Evolutionary conservation across 2,329 filamentous ascomycete species (phyloP), one percentile per base, ranked within the genome.

Genomic region (Aspergillus persii): DNA sequence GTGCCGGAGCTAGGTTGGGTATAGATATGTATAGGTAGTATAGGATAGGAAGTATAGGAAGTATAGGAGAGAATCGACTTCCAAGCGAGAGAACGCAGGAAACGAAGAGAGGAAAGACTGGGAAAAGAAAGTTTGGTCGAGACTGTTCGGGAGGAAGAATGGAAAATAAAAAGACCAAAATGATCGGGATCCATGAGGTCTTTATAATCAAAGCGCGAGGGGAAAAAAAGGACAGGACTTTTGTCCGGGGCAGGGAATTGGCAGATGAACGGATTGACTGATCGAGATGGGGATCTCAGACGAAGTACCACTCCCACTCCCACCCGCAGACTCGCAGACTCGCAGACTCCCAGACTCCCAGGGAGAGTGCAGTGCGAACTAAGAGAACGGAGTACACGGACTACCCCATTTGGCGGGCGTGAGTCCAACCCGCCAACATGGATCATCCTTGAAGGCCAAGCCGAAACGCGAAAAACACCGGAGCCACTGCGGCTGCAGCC

Each of bases 201-300:
- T 53, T 64, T 63, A 63, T 62, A 62, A 57, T 54, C 47, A 36
- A 2, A 4, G 31, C 11, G 31, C 47, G 39, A 47, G 50, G 30
- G 30, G 53, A 31, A n/a, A 41, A 41, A 54, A 59, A 44, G 52
- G 48, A 54, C 36, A 31, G 50, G 60, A 54, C 53, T 55, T 60
- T 62, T 51, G 48, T 23, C 9, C 44, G 3, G 36, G 36, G 33
- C 33, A 11, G 15, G 33, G 33, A 12, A 11, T 11, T 36, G 33
- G 33, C 33, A 36, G 52, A 54, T 23, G 15, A 27, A 29, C 15
- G 15, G 15, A 41, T 48, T 26, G 59, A 61, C 58, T 55, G 58
- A 58, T 62, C 61, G 51, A 60, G 61, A 61, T 63, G 63, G 36
- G 18, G 54, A 60, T 59, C 57, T 59, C 18, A 23, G 18, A 63